These are phyloP conservation scores for Quercus variabilis DNA, from an alignment of 306 rosid species.

Conservation along the genomic window DNA sequence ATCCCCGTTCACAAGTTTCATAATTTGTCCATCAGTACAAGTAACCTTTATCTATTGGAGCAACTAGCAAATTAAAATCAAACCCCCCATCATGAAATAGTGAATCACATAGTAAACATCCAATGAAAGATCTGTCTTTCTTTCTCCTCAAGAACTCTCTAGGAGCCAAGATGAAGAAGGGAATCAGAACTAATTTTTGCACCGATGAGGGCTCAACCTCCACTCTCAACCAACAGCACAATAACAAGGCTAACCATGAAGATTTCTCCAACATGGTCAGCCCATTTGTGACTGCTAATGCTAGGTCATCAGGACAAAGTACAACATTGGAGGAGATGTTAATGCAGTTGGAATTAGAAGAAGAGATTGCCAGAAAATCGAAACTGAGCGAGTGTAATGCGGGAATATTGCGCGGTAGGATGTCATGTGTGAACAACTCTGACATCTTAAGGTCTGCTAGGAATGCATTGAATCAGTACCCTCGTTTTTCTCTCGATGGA, in stretches of 20 bases:
- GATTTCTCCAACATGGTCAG: constrained; percentile 19
- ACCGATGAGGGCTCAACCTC: constrained; percentile 58
- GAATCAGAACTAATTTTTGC: constrained; percentile 63
- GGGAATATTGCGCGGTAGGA: constrained; percentile 41
- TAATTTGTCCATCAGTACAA: not conserved
- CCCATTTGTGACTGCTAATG: not conserved
- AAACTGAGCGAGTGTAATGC: constrained; percentile 27
- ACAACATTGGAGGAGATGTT: constrained; percentile 70
- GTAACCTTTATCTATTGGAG: constrained; percentile 23
- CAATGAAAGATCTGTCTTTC: constrained; percentile 61
- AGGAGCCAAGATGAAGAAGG: constrained; percentile 77
- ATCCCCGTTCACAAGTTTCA: constrained; percentile 56
- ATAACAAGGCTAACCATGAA: not conserved
- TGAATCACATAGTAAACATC: not conserved
- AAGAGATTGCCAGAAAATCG: constrained; percentile 53
- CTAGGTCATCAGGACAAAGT: constrained; percentile 23
- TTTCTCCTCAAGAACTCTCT: constrained; percentile 68
- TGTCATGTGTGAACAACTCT: constrained; percentile 76
- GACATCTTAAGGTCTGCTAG: constrained; percentile 80
- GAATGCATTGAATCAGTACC: constrained; percentile 88
- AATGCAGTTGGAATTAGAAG: constrained; percentile 62
- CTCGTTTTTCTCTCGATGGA: constrained; percentile 92
- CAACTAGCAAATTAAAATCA: not conserved
- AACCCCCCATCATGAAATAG: constrained; percentile 15
- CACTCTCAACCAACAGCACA: constrained; percentile 56